phyloP scores from a whole-genome alignment of 768 basidiomycete genomes.

The Myochromella boudieri region DNA sequence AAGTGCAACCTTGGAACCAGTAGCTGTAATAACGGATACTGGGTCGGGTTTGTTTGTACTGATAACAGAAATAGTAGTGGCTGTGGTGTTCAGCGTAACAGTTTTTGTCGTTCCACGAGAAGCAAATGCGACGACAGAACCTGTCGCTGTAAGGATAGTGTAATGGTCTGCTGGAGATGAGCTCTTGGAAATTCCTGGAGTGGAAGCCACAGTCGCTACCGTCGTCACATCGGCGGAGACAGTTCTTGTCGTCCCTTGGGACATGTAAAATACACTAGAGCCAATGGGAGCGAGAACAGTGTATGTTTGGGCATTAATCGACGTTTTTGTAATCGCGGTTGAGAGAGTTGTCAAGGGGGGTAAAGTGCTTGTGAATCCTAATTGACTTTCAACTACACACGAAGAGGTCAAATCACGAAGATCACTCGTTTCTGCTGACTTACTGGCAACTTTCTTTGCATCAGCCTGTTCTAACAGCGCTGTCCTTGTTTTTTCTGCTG shows the following conservation, averaged over 20 bases:
- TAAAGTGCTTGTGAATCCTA: too few species aligned
- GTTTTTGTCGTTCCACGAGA: slow-evolving; percentile 10
- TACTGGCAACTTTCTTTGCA: slow-evolving; percentile 11
- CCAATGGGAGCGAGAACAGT: not conserved
- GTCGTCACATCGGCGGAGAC: too few species aligned
- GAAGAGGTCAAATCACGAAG: not conserved
- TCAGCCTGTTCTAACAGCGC: slow-evolving; percentile 6
- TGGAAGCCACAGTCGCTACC: too few species aligned
- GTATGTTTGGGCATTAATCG: too few species aligned
- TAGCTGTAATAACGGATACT: not conserved
- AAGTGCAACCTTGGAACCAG: slow-evolving; percentile 3
- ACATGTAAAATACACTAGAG: too few species aligned
- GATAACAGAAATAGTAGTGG: not conserved
- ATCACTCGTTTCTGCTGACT: not conserved
- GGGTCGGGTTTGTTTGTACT: not conserved
- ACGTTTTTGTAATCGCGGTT: too few species aligned
- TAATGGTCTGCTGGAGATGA: not conserved
- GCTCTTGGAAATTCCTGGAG: too few species aligned
- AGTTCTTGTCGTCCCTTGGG: too few species aligned
- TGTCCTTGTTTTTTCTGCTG: not conserved
- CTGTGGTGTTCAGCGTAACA: slow-evolving; percentile 4
- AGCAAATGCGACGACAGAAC: slow-evolving; percentile 11
- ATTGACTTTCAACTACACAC: slow-evolving; percentile 2
- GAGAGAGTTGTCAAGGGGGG: too few species aligned
- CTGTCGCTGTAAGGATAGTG: slow-evolving; percentile 14